A percentile compares a stretch with the other conserved stretches of the same genome.
Evolutionary conservation across 371 early-diverging fungal genomes (phyloP).

Genomic region (Smittium culicis): DNA sequence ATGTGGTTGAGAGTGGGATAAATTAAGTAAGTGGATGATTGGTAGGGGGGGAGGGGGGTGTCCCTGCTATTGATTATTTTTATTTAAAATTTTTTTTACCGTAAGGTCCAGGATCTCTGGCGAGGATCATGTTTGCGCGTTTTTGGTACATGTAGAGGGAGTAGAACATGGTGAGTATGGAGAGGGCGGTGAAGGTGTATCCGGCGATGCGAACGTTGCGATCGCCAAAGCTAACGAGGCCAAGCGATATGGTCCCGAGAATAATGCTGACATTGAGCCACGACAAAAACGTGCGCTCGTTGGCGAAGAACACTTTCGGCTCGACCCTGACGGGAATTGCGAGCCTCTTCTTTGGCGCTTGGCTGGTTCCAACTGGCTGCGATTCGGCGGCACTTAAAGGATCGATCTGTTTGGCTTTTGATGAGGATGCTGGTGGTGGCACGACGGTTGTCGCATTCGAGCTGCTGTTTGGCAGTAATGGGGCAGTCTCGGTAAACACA

Average conservation of each 20-base stretch:
- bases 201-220: conserved; percentile 57
- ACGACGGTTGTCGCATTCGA: neutral
- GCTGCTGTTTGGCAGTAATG: neutral
- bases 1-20: neutral
- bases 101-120: conserved; percentile 56
- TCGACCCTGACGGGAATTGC: conserved; percentile 86
- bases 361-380: neutral
- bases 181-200: conserved; percentile 62
- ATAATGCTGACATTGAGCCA: conserved; percentile 68
- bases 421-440: neutral
- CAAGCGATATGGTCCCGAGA: conserved; percentile 61
- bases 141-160: conserved; percentile 83
- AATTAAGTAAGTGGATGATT: neutral
- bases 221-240: conserved; percentile 74
- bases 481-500: neutral
- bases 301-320: conserved; percentile 99
- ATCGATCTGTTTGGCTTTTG: neutral
- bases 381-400: neutral
- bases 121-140: conserved; percentile 68
- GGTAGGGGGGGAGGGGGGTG: too few relatives aligned
- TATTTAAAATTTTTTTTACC: conserved; percentile 30
- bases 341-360: conserved; percentile 43
- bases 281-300: conserved; percentile 96
- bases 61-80: too few relatives aligned
- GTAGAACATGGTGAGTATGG: conserved; percentile 71